phyloP scores from a whole-genome alignment of 257 asterid species.

The Nicotiana noctiflora region DNA sequence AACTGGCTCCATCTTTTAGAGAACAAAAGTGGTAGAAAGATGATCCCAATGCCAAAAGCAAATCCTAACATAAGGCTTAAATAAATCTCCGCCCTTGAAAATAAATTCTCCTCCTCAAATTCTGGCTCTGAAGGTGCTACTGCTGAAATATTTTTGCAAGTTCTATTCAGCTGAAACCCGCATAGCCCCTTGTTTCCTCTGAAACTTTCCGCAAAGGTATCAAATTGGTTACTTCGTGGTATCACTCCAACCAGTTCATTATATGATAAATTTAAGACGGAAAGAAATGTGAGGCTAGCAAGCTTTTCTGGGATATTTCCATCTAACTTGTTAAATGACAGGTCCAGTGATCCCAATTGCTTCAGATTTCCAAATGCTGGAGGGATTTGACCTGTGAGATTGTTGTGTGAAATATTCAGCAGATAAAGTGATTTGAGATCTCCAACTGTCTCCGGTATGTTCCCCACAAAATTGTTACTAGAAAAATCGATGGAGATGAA shows the following conservation, averaged over 20 bases:
- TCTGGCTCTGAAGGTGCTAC: background rate
- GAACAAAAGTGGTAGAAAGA: constrained; percentile 5
- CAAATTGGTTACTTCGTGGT: constrained; percentile 22
- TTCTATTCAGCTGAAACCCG: constrained; percentile 15
- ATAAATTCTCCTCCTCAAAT: background rate
- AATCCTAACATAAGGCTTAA: constrained; percentile 16
- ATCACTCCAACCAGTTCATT: constrained; percentile 29
- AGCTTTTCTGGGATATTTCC: constrained; percentile 25
- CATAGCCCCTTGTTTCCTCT: constrained; percentile 26
- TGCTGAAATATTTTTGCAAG: background rate
- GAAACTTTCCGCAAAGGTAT: constrained; percentile 25
- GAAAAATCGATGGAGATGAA: constrained; percentile 42
- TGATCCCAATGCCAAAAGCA: constrained; percentile 6
- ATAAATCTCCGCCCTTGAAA: constrained; percentile 12
- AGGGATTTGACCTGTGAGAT: constrained; percentile 30
- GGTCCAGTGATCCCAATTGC: constrained; percentile 32
- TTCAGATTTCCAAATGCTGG: constrained; percentile 20
- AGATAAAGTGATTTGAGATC: constrained; percentile 21
- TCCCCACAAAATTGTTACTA: constrained; percentile 34
- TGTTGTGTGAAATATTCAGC: constrained; percentile 35
- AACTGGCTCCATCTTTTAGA: background rate
- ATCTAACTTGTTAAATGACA: constrained; percentile 24
- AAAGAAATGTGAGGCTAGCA: constrained; percentile 19
- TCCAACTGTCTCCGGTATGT: constrained; percentile 31
- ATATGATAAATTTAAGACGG: constrained; percentile 32